Evolutionary conservation across 495 filamentous ascomycete species (phyloP).

Genomic region (Penicillium mononematosum): DNA sequence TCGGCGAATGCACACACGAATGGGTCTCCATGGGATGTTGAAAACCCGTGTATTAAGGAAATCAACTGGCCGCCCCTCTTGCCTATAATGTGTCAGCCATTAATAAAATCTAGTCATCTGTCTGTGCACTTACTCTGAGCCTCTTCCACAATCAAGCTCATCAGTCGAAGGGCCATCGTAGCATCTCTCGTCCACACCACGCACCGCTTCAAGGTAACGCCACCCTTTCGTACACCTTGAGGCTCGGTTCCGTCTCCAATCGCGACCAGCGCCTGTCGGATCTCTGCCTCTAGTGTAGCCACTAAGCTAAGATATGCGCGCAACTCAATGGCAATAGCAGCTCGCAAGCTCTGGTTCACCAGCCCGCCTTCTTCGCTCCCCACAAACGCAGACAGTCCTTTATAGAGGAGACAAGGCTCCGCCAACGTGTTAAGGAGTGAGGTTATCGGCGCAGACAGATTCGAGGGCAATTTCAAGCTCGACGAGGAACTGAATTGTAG

Average conservation of each 20-base stretch:
- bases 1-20: constrained; percentile 94
- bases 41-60: constrained; percentile 88
- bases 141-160: constrained; percentile 92
- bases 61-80: constrained; percentile 93
- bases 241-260: constrained; percentile 64
- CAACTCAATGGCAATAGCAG: constrained; percentile 80
- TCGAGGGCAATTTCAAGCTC: constrained; percentile 69
- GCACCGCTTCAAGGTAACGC: constrained; percentile 94
- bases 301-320: constrained; percentile 91
- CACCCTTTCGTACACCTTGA: constrained; percentile 72
- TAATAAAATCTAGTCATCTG: not conserved
- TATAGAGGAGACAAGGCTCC: constrained; percentile 89
- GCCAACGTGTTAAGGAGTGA: constrained; percentile 86
- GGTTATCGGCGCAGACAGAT: constrained; percentile 78
- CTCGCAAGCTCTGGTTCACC: constrained; percentile 89
- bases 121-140: constrained; percentile 58
- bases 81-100: constrained; percentile 41
- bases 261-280: constrained; percentile 69
- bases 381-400: constrained; percentile 74
- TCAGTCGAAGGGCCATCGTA: constrained; percentile 91
- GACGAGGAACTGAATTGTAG: constrained; percentile 68
- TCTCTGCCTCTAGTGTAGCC: constrained; percentile 91
- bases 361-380: constrained; percentile 69
- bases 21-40: constrained; percentile 90
- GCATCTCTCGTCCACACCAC: constrained; percentile 97